phyloP scores from a whole-genome alignment of 2,329 filamentous ascomycete genomes.

The Diplodia corticola region DNA sequence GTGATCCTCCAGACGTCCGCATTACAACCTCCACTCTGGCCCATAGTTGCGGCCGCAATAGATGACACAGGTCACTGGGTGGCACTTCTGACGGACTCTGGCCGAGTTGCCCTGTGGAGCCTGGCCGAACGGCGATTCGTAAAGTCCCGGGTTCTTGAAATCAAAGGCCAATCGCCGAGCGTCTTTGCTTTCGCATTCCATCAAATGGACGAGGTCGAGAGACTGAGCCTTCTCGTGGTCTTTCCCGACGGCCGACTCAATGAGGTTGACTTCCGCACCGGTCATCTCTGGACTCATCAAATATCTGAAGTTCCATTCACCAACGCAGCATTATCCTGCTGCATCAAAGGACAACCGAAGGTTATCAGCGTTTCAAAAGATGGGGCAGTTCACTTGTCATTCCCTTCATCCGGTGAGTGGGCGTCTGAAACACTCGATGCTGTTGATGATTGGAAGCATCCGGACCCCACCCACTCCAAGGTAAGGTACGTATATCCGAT shows the following conservation, averaged over 20 bases:
- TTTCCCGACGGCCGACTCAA: conserved; percentile 64
- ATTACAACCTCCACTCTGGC: conserved; percentile 42
- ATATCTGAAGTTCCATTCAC: conserved; percentile 33
- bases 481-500: conserved; percentile 61
- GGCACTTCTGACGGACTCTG: conserved; percentile 62
- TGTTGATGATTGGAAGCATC: conserved; percentile 27
- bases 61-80: conserved; percentile 66
- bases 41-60: conserved; percentile 62
- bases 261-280: conserved; percentile 55
- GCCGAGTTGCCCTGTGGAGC: conserved; percentile 64
- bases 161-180: conserved; percentile 60
- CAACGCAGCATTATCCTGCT: conserved; percentile 33
- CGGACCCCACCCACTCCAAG: conserved; percentile 44
- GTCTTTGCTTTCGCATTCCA: conserved; percentile 63
- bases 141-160: conserved; percentile 55
- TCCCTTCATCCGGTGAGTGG: conserved; percentile 30
- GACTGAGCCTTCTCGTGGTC: conserved; percentile 57
- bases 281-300: conserved; percentile 34
- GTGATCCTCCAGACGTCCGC: conserved; percentile 34
- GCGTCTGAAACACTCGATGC: conserved; percentile 38
- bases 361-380: conserved; percentile 38
- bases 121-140: conserved; percentile 59
- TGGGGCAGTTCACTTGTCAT: conserved; percentile 37
- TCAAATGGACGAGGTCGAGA: conserved; percentile 32
- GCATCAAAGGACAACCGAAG: conserved; percentile 31